Evolutionary conservation across 75 land plant species (phyloP).

Genomic region (Sequoia sempervirens): DNA sequence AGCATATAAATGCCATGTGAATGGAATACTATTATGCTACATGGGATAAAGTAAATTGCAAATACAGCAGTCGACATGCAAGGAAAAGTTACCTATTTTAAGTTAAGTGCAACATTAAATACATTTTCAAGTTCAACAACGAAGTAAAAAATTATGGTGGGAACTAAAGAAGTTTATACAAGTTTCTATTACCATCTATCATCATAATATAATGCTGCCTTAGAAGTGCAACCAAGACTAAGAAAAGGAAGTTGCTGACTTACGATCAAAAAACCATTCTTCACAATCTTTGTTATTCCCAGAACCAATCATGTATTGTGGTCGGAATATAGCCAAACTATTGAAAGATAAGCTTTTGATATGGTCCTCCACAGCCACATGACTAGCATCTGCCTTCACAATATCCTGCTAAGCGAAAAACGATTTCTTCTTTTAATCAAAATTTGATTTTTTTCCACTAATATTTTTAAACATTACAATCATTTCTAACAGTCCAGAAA

Average conservation of each 20-base stretch:
- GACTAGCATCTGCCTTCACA: slow-evolving; percentile 87
- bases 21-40: background rate
- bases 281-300: slow-evolving; percentile 99
- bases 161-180: background rate
- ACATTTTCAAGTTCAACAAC: background rate
- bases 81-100: background rate
- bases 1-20: no score
- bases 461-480: background rate
- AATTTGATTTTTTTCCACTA: background rate
- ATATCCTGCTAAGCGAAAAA: slow-evolving; percentile 47
- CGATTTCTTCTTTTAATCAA: background rate
- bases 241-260: slow-evolving; percentile 16
- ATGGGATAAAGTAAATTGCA: background rate
- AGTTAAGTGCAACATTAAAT: background rate
- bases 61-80: background rate
- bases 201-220: background rate
- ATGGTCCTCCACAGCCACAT: slow-evolving; percentile 81
- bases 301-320: slow-evolving; percentile 97
- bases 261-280: slow-evolving; percentile 99
- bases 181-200: background rate
- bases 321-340: slow-evolving; percentile 87
- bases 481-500: background rate
- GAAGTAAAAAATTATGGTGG: background rate
- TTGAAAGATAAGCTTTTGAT: slow-evolving; percentile 53
- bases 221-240: background rate